These are phyloP conservation scores for Lolium perenne DNA, from an alignment of 176 grass and related monocot genomes.

Conservation along the genomic window DNA sequence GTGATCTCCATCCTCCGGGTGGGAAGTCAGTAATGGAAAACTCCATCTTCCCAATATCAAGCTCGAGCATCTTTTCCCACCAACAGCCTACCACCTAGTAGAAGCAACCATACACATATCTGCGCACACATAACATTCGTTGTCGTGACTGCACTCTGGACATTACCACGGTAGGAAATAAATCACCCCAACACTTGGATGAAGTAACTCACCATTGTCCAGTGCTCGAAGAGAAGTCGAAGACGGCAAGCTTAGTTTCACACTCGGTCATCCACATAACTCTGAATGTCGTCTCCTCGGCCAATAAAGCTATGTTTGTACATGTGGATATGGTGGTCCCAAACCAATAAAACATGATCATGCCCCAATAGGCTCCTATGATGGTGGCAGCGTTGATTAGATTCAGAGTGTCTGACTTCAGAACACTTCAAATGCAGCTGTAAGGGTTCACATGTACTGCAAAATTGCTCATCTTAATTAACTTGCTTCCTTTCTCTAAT, in stretches of 20 bases:
- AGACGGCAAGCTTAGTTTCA: background rate
- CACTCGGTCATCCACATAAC: background rate
- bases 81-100: background rate
- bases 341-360: too few species aligned
- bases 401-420: background rate
- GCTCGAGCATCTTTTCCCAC: background rate
- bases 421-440: background rate
- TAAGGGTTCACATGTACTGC: background rate
- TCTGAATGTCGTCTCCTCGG: background rate
- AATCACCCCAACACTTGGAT: background rate
- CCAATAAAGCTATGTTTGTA: background rate
- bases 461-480: background rate
- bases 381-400: background rate
- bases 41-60: background rate
- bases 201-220: background rate
- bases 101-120: background rate
- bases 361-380: background rate
- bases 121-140: background rate
- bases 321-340: too few species aligned
- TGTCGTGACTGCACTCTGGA: background rate
- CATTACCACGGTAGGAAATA: background rate
- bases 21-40: background rate
- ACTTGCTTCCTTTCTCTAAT: background rate
- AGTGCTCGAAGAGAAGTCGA: background rate
- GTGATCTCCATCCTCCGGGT: background rate